Evolutionary conservation across 1,284 basidiomycete species (phyloP).

Genomic region (Kwoniella shivajii): DNA sequence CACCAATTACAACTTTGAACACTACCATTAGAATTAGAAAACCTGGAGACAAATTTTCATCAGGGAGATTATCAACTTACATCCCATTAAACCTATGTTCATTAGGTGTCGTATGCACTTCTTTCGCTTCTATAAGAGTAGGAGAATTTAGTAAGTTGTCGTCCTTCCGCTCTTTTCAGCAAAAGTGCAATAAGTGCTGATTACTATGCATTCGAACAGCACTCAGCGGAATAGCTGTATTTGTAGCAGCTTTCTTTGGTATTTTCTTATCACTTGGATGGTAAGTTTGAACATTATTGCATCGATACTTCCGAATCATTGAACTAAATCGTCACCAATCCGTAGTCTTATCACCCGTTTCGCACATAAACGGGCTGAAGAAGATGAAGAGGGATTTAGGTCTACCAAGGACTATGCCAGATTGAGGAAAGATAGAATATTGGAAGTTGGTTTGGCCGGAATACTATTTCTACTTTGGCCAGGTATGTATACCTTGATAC

Average conservation of each 20-base stretch:
- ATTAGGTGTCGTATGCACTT: conserved; percentile 20
- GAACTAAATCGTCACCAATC: background rate
- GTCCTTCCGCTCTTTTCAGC: background rate
- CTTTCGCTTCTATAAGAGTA: conserved; percentile 13
- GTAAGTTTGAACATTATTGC: conserved; percentile 21
- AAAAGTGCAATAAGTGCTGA: background rate
- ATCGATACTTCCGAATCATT: background rate
- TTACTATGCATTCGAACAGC: background rate
- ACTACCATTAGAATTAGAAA: background rate
- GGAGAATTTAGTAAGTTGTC: conserved; percentile 29
- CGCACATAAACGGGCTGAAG: conserved; percentile 1
- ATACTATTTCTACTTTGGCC: conserved; percentile 42
- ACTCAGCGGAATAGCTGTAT: conserved; percentile 22
- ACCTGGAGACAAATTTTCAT: conserved; percentile 33
- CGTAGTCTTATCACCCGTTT: conserved; percentile 20
- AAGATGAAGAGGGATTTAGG: background rate
- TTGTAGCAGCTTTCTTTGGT: conserved; percentile 18
- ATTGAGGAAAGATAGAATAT: conserved; percentile 3
- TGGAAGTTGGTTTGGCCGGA: conserved; percentile 31
- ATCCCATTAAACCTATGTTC: conserved; percentile 27
- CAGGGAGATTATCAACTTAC: conserved; percentile 33
- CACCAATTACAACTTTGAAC: background rate
- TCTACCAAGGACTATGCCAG: background rate
- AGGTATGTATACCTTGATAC: conserved; percentile 18
- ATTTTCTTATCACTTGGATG: conserved; percentile 21